Evolutionary conservation across 208 protist genomes (phyloP).

Genomic region (Trypanosoma lewisi): DNA sequence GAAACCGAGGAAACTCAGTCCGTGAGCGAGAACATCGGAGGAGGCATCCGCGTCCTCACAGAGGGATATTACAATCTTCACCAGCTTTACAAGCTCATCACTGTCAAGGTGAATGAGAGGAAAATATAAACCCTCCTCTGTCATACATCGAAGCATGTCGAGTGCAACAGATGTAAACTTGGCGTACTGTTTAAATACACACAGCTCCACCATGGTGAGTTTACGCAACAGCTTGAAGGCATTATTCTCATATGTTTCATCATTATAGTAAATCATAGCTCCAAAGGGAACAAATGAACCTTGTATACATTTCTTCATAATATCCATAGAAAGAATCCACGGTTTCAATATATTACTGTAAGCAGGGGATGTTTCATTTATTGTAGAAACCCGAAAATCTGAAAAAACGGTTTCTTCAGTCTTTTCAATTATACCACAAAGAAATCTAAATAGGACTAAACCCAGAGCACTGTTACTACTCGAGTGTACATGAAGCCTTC

Average conservation of each 20-base stretch:
- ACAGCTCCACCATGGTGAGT: conserved; percentile 49
- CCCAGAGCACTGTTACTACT: conserved; percentile 58
- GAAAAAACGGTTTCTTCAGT: conserved; percentile 69
- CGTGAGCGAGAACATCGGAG: conserved; percentile 52
- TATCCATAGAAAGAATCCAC: conserved; percentile 63
- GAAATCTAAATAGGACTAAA: conserved; percentile 72
- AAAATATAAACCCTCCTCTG: conserved; percentile 66
- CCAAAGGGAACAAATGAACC: conserved; percentile 74
- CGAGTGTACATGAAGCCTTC: conserved; percentile 32
- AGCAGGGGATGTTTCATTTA: conserved; percentile 29
- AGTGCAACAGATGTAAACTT: conserved; percentile 54
- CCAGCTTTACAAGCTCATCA: conserved; percentile 51
- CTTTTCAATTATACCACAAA: conserved; percentile 53
- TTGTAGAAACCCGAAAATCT: conserved; percentile 45
- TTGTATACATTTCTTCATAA: conserved; percentile 56
- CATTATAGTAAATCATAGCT: conserved; percentile 83
- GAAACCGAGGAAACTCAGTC: conserved; percentile 74
- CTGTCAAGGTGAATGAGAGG: conserved; percentile 59
- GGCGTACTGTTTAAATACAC: conserved; percentile 67
- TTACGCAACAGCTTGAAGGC: conserved; percentile 65
- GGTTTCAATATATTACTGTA: conserved; percentile 82
- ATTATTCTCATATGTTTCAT: conserved; percentile 79
- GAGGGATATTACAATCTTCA: conserved; percentile 54
- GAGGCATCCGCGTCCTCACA: conserved; percentile 68
- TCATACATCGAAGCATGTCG: conserved; percentile 64